phyloP scores from a whole-genome alignment of 345 rosid species.

The Eucalyptus microcorys region DNA sequence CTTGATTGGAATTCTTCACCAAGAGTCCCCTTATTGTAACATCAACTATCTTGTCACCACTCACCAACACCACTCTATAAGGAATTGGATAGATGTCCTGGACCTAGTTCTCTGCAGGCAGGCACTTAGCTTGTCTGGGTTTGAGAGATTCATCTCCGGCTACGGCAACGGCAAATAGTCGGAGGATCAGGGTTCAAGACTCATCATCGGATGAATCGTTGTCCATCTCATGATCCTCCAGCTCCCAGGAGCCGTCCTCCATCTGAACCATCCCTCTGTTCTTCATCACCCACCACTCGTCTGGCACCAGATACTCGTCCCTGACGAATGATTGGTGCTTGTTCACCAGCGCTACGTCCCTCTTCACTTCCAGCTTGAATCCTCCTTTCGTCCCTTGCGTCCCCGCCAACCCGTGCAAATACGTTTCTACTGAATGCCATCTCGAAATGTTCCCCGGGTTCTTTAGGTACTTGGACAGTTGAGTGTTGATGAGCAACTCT shows the following conservation, averaged over 20 bases:
- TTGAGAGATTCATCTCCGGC: background rate
- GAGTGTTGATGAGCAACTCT: constrained; percentile 8
- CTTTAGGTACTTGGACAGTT: constrained; percentile 6
- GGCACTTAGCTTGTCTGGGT: background rate
- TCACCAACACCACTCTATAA: background rate
- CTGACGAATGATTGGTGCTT: constrained; percentile 6
- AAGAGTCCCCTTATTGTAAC: background rate
- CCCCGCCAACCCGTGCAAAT: constrained; percentile 24
- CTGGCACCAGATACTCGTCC: constrained; percentile 31
- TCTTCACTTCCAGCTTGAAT: constrained; percentile 5
- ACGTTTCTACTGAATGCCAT: constrained; percentile 17
- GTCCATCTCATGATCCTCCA: constrained; percentile 20
- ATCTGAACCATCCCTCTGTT: constrained; percentile 48
- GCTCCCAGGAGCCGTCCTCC: constrained; percentile 39
- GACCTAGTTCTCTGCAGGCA: background rate
- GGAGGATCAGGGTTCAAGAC: background rate
- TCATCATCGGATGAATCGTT: background rate
- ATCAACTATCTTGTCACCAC: background rate
- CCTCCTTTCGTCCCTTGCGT: constrained; percentile 1
- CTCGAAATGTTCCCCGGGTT: background rate
- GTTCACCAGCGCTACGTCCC: constrained; percentile 18
- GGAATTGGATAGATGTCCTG: background rate
- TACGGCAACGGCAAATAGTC: background rate
- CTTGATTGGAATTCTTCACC: background rate
- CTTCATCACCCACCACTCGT: constrained; percentile 29